Evolutionary conservation across 768 basidiomycete species (phyloP), one percentile per base, ranked within the genome.

Genomic region (Mycena belliarum): DNA sequence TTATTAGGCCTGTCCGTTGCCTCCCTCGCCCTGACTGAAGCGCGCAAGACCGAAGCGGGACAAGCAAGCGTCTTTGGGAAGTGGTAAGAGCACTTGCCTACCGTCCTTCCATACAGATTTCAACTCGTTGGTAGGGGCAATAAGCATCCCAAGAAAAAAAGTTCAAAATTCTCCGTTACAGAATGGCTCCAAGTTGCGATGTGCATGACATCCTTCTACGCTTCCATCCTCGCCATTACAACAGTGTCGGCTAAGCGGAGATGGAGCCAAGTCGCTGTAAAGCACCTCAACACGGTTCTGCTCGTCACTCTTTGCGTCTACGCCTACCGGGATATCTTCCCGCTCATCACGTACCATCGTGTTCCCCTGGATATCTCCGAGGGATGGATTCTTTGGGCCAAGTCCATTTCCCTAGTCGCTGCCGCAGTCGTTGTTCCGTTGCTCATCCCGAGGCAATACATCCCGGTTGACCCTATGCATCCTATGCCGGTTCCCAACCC

Each of bases 261-360:
- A 21, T 73, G 77, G 66, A 74, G 76, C 28, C 61, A 63, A 42
- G 66, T 77, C 15, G 68, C 71, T 10, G 76, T 74, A 21, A 70
- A 69, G 12, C 86, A 88, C 64, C 69, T 83, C 60, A 77, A 77
- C 54, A 65, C 72, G 20, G 63, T 87, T 1, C 69, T 87, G 11
- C 61, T 84, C n/a, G 69, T 73, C 25, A 73, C 73, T 6, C 81
- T 82, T 66, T 62, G 63, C 11, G 74, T 85, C 9, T 88, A 79
- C 63, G 70, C 72, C 32, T 85, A 84, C 63, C 79, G 86, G n/a
- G 80, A 84, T 64, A 48, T 89, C 8, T 86, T 76, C 67, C 88
- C 87, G 14, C 65, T 88, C 10, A 70, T 77, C 16, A 88, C 85
- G 0, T 86, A 75, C 68, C 75, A 73, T n/a, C 70, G 76, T 23